A percentile compares a stretch with the other conserved stretches of the same genome.
phyloP scores from a whole-genome alignment of 2,329 filamentous ascomycete genomes.

The Epichloe brachyelytri region DNA sequence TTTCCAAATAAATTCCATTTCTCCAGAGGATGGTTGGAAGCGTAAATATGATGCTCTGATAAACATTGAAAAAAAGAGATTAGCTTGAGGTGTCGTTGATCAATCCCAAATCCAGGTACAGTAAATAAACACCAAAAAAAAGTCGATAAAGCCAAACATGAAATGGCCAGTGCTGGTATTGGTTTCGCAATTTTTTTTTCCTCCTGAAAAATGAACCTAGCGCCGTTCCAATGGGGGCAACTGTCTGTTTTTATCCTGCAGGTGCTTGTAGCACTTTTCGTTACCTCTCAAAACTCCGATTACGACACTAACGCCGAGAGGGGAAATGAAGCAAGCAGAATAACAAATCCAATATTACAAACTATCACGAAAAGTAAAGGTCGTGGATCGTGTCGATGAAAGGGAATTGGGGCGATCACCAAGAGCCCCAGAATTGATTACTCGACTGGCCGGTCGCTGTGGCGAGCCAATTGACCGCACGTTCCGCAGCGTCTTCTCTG shows the following conservation, averaged over 20 bases:
- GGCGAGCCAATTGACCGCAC: conserved; percentile 50
- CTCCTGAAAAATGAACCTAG: neutral
- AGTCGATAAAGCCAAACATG: neutral
- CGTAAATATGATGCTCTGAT: neutral
- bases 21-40: neutral
- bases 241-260: neutral
- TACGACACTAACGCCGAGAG: neutral
- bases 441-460: conserved; percentile 19
- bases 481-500: conserved; percentile 81
- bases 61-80: too few relatives aligned
- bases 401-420: conserved; percentile 1
- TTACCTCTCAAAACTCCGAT: neutral
- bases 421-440: conserved; percentile 14
- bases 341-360: neutral
- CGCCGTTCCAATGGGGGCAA: neutral
- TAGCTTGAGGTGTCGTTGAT: neutral
- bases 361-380: neutral
- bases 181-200: neutral
- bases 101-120: neutral
- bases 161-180: neutral
- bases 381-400: neutral
- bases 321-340: neutral
- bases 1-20: neutral
- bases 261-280: neutral
- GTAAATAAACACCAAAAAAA: neutral